Percentiles rank a stretch among this genome's conserved stretches.
Evolutionary conservation across 2,329 filamentous ascomycete genomes (phyloP).

Genomic region (Botrytis porri): DNA sequence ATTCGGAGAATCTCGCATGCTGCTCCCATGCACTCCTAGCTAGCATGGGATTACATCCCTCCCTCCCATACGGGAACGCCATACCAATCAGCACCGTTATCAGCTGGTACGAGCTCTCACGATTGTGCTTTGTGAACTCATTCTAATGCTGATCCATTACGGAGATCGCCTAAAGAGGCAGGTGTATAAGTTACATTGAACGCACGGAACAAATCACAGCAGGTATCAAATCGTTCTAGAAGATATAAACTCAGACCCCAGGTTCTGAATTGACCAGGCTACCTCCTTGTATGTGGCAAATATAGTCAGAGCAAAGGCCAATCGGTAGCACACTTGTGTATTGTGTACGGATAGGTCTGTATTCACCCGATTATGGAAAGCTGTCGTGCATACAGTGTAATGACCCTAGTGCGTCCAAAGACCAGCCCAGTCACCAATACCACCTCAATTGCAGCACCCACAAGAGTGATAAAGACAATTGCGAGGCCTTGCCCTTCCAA

Average conservation of each 20-base stretch:
- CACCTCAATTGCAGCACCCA: not conserved
- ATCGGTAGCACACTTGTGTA: not conserved
- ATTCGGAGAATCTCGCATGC: conserved; percentile 11
- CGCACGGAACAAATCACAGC: conserved; percentile 15
- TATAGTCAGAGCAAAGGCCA: not conserved
- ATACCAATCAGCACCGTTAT: conserved; percentile 17
- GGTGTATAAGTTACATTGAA: conserved; percentile 10
- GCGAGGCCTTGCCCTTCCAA: not conserved
- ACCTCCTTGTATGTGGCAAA: conserved; percentile 14
- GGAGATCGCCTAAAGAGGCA: conserved; percentile 6
- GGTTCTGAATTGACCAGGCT: conserved; percentile 15
- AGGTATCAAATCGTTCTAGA: conserved; percentile 19
- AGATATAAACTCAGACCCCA: conserved; percentile 16
- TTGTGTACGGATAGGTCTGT: not conserved
- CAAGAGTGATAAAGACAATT: not conserved
- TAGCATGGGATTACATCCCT: conserved; percentile 12
- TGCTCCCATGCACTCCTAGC: conserved; percentile 8
- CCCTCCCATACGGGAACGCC: conserved; percentile 6
- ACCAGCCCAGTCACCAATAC: not conserved
- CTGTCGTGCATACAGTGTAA: not conserved
- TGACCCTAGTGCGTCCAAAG: not conserved
- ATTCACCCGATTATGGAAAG: conserved; percentile 2
- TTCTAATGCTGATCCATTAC: not conserved
- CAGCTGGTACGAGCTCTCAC: conserved; percentile 14
- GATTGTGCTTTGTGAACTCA: conserved; percentile 2